Percentiles rank a stretch among this genome's conserved stretches.
These are phyloP conservation scores for Clarireedia sp. DNA, from an alignment of 2,329 filamentous ascomycete species.

Conservation along the genomic window DNA sequence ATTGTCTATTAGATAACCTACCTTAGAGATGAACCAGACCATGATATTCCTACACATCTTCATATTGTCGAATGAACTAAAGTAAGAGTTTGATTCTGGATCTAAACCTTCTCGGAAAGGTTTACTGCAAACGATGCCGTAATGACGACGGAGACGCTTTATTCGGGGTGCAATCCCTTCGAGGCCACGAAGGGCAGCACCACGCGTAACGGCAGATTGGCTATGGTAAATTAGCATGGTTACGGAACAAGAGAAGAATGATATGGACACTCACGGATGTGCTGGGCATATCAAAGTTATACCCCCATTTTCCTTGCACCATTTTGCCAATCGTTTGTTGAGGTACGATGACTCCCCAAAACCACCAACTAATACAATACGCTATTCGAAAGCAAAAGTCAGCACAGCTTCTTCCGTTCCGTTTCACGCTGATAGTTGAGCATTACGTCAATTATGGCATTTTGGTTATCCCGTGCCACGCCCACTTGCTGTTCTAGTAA, in stretches of 20 bases:
- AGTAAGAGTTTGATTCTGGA: conserved; percentile 1
- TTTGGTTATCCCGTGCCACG: conserved; percentile 7
- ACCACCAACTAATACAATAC: conserved; percentile 17
- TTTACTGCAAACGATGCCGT: not conserved
- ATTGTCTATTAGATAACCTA: not conserved
- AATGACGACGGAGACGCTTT: conserved; percentile 12
- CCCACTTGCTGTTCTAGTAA: conserved; percentile 18
- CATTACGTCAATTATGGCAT: conserved; percentile 15
- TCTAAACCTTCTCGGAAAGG: conserved; percentile 11
- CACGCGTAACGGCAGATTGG: conserved; percentile 18
- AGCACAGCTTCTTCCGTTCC: not conserved
- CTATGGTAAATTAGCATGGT: conserved; percentile 9
- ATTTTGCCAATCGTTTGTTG: conserved; percentile 11
- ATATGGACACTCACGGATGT: conserved; percentile 12
- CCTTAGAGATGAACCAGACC: conserved; percentile 14
- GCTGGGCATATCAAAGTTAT: conserved; percentile 16
- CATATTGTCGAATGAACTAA: not conserved
- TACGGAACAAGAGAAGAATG: not conserved
- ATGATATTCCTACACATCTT: conserved; percentile 7
- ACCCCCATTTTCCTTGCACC: conserved; percentile 17
- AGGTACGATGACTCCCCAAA: conserved; percentile 19
- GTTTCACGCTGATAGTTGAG: not conserved
- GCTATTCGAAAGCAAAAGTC: conserved; percentile 3
- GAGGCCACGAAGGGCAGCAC: conserved; percentile 16
- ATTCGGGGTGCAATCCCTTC: conserved; percentile 11